phyloP scores from a whole-genome alignment of 257 asterid genomes.

The Misopates orontium region DNA sequence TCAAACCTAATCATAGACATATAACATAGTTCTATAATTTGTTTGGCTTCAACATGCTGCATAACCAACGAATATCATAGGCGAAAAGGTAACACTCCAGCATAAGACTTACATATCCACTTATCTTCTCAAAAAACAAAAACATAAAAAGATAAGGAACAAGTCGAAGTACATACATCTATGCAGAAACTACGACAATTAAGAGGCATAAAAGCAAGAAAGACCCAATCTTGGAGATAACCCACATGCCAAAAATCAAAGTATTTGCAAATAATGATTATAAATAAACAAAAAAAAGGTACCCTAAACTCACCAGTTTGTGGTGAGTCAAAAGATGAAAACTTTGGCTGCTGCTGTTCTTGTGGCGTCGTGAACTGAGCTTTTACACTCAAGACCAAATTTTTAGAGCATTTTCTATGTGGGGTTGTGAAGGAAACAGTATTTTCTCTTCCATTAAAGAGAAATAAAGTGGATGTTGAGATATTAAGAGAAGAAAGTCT shows the following conservation, averaged over 20 bases:
- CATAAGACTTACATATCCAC: no score
- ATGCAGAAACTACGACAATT: not conserved
- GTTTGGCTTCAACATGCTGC: no score
- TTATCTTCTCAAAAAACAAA: no score
- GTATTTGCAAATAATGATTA: not conserved
- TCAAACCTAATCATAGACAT: no score
- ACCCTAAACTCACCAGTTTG: no score
- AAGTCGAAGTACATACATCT: no score
- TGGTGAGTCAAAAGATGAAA: no score
- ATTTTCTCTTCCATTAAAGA: conserved; percentile 27
- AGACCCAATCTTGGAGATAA: not conserved
- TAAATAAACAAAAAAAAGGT: no score
- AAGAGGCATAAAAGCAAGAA: not conserved
- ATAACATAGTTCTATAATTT: no score
- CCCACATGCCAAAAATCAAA: not conserved
- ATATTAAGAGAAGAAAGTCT: conserved; percentile 33
- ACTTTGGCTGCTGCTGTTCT: conserved; percentile 46
- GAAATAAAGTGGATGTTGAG: conserved; percentile 28
- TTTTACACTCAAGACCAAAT: conserved; percentile 36
- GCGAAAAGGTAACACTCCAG: no score
- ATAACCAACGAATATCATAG: no score
- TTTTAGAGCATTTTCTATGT: conserved; percentile 25
- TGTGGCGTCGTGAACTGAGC: conserved; percentile 60
- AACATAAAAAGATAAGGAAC: no score
- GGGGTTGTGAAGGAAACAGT: conserved; percentile 23